These are phyloP conservation scores for Aspergillus neotritici DNA, from an alignment of 2,329 filamentous ascomycete genomes.

Conservation along the genomic window DNA sequence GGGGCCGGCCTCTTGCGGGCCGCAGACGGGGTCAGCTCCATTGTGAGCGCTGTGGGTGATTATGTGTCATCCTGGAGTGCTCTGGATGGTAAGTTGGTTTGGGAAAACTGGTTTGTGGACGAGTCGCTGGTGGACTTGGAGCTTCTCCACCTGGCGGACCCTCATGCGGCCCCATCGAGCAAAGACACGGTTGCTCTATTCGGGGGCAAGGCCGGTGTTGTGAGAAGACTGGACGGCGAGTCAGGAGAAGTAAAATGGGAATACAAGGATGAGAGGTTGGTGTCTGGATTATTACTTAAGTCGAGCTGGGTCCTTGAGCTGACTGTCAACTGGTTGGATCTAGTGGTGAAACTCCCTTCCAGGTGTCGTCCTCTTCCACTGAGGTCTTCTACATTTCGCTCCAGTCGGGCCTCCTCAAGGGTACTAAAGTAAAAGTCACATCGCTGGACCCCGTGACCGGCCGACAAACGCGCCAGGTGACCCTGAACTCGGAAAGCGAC, in stretches of 20 bases:
- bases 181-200: slow-evolving; percentile 65
- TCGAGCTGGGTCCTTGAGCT: not conserved
- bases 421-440: slow-evolving; percentile 71
- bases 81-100: slow-evolving; percentile 69
- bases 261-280: slow-evolving; percentile 56
- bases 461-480: slow-evolving; percentile 64
- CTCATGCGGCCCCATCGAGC: slow-evolving; percentile 38
- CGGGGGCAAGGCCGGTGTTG: slow-evolving; percentile 49
- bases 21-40: slow-evolving; percentile 70
- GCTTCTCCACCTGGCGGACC: slow-evolving; percentile 65
- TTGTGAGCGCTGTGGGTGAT: slow-evolving; percentile 66
- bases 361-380: slow-evolving; percentile 64
- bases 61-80: slow-evolving; percentile 78
- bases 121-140: slow-evolving; percentile 52
- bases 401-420: slow-evolving; percentile 59
- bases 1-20: slow-evolving; percentile 53
- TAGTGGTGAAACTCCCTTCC: slow-evolving; percentile 66
- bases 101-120: slow-evolving; percentile 60
- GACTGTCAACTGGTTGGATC: slow-evolving; percentile 14
- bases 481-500: slow-evolving; percentile 68
- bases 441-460: slow-evolving; percentile 69
- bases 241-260: slow-evolving; percentile 76
- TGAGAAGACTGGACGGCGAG: slow-evolving; percentile 67
- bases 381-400: slow-evolving; percentile 72
- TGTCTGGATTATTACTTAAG: not conserved